Evolutionary conservation across 73 alveolate species (phyloP), one percentile per base, ranked within the genome.

Genomic region (Uronychia setigera): DNA sequence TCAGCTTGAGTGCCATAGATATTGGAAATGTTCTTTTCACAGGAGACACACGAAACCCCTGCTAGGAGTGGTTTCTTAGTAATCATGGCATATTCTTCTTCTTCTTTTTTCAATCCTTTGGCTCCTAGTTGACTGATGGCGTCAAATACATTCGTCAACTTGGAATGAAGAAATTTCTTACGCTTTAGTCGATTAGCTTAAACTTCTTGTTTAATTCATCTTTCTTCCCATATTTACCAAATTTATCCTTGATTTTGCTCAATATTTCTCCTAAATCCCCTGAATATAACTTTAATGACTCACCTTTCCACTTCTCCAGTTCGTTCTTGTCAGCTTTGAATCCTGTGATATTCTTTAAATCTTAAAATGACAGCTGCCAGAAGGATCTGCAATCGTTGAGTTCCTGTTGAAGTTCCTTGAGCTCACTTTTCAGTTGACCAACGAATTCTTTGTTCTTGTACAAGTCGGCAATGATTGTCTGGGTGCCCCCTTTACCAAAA

Each of bases 21-120:
- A 79, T 95, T 93, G 26, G 87, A 93, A 29, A 95, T 58, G 32
- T 86, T 79, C 31, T 92, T 89, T 88, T 95, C 99, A 93, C 99
- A 95, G 32, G 99, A 95, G 0, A 97, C 99, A 91, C 99, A 95
- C 80, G 93, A 87, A 80, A 86, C 89, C 27, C 94, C 94, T 29
- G 83, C 85, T 31, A 95, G 67, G 19, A 46, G 87, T 29, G 99
- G 98, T 82, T 93, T 95, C 88, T 94, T 95, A 0, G 97, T 92
- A 78, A 95, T 78, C 93, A 95, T 84, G 86, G 98, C 96, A 91
- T 95, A 92, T 78, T 95, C 97, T 77, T 92, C 97, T 14, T 91
- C 92, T 77, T 91, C 79, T 77, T 87, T 91, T 80, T 89, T 79
- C 19, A 46, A 19, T 46, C 67, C 67, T 46, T 46, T 46, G 19